phyloP scores from a whole-genome alignment of 805 yeast species.

The Saccharomycopsis microspora region DNA sequence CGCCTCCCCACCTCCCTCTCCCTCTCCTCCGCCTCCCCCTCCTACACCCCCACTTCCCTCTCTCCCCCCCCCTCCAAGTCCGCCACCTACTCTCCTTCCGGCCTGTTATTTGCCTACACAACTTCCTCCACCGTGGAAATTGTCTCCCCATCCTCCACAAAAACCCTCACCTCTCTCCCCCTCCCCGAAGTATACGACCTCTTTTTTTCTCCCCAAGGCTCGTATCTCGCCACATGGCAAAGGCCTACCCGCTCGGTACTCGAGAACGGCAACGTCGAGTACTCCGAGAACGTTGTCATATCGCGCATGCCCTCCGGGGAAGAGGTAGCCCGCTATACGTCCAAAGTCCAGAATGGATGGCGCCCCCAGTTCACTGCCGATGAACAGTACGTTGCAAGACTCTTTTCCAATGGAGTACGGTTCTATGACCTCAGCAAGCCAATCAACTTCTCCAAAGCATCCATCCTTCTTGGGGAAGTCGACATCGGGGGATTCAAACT shows the following conservation, averaged over 20 bases:
- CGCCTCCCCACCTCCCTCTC: neutral
- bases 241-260: conserved; percentile 48
- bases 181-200: conserved; percentile 67
- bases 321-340: conserved; percentile 51
- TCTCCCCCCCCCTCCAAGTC: conserved; percentile 25
- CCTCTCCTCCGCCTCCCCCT: neutral
- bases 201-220: conserved; percentile 82
- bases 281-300: conserved; percentile 69
- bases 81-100: conserved; percentile 58
- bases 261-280: conserved; percentile 38
- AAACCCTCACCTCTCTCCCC: conserved; percentile 35
- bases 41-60: neutral
- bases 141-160: conserved; percentile 39
- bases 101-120: conserved; percentile 59
- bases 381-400: conserved; percentile 58
- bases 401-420: conserved; percentile 48
- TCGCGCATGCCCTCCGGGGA: conserved; percentile 45
- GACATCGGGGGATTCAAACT: conserved; percentile 51
- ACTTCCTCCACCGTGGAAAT: conserved; percentile 51
- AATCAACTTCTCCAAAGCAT: conserved; percentile 38
- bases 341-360: conserved; percentile 85
- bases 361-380: conserved; percentile 81
- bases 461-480: conserved; percentile 44
- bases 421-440: conserved; percentile 44
- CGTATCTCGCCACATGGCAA: conserved; percentile 79